Conservation (phyloP, 129 eudicot species). For the Chrysanthemum makinoi region DNA sequence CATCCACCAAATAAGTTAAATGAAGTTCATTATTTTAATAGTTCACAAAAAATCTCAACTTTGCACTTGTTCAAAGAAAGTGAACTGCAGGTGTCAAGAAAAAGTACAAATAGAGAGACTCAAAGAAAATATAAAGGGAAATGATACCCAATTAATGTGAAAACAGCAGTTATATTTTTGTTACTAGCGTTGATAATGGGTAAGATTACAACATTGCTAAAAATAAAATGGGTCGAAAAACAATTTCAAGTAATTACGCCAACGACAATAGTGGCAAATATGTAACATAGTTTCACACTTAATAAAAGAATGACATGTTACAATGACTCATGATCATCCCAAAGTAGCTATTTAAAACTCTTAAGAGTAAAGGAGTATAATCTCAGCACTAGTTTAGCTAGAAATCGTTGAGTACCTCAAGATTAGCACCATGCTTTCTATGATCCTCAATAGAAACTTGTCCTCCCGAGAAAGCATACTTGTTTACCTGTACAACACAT, state of each 20-base stretch:
- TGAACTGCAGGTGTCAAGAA: background rate
- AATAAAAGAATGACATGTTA: background rate
- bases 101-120: too few species aligned
- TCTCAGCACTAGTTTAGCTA: background rate
- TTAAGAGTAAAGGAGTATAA: background rate
- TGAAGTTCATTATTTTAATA: background rate
- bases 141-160: too few species aligned
- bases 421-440: conserved; percentile 81
- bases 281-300: background rate
- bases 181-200: too few species aligned
- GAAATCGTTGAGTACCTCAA: conserved; percentile 53
- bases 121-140: too few species aligned
- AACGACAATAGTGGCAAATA: too few species aligned
- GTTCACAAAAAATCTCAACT: background rate
- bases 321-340: too few species aligned
- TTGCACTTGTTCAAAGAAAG: background rate
- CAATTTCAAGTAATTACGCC: too few species aligned
- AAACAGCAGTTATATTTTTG: too few species aligned
- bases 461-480: conserved; percentile 94
- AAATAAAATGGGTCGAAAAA: too few species aligned
- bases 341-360: too few species aligned
- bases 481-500: conserved; percentile 57
- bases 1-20: conserved; percentile 1
- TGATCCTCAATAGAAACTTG: conserved; percentile 86
- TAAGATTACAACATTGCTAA: too few species aligned